Conservation (phyloP, 1,139 yeast genomes). For the Sporopachydermia cereana region DNA sequence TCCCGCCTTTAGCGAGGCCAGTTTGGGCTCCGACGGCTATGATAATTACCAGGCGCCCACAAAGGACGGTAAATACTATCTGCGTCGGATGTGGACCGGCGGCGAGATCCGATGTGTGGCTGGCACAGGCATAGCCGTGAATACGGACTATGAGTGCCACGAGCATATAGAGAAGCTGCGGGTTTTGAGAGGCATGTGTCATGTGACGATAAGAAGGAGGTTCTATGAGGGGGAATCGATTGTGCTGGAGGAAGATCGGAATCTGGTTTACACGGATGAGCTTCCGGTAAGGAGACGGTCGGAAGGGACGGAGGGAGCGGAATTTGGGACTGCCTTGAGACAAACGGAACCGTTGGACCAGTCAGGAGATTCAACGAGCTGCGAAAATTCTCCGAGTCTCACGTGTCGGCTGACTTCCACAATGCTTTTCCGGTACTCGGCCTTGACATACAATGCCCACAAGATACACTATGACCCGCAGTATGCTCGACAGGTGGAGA, state of each 20-base stretch:
- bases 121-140: slow-evolving; percentile 25
- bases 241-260: slow-evolving; percentile 23
- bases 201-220: slow-evolving; percentile 35
- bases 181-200: slow-evolving; percentile 26
- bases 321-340: slow-evolving; percentile 6
- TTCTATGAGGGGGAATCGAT: slow-evolving; percentile 17
- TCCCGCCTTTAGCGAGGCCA: slow-evolving; percentile 37
- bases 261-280: slow-evolving; percentile 20
- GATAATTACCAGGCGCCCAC: slow-evolving; percentile 70
- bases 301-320: slow-evolving; percentile 6
- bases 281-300: neutral
- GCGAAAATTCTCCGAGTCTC: slow-evolving; percentile 6
- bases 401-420: slow-evolving; percentile 13
- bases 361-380: neutral
- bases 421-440: slow-evolving; percentile 49
- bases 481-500: slow-evolving; percentile 44
- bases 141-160: slow-evolving; percentile 28
- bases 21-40: slow-evolving; percentile 64
- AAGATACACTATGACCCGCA: slow-evolving; percentile 58
- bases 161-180: slow-evolving; percentile 34
- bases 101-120: slow-evolving; percentile 42
- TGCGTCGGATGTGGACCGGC: slow-evolving; percentile 72
- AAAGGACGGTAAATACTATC: slow-evolving; percentile 24
- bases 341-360: neutral
- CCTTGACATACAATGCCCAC: slow-evolving; percentile 72